These are phyloP conservation scores for Leptodontidium sp. DNA, from an alignment of 2,329 filamentous ascomycete genomes.

Conservation along the genomic window DNA sequence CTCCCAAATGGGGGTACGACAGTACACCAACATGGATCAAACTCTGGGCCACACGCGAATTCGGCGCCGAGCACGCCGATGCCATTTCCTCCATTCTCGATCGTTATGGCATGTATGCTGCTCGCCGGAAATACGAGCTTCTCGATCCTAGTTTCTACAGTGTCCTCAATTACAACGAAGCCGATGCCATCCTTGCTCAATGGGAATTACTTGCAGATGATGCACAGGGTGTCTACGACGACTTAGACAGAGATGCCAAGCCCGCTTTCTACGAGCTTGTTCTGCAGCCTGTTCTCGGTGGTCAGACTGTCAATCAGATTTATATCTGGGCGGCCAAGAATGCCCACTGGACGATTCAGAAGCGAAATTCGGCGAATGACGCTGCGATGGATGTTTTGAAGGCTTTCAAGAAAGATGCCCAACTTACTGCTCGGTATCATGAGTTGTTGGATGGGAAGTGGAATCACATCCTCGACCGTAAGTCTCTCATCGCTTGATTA, in stretches of 20 bases:
- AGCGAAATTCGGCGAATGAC: slow-evolving; percentile 63
- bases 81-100: slow-evolving; percentile 61
- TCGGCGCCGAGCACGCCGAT: slow-evolving; percentile 56
- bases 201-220: slow-evolving; percentile 62
- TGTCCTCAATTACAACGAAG: slow-evolving; percentile 70
- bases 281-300: slow-evolving; percentile 66
- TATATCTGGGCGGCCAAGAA: slow-evolving; percentile 60
- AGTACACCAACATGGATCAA: slow-evolving; percentile 64
- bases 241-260: slow-evolving; percentile 57
- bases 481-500: slow-evolving; percentile 29
- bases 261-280: slow-evolving; percentile 70
- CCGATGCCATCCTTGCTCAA: slow-evolving; percentile 62
- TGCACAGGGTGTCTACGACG: slow-evolving; percentile 64
- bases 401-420: slow-evolving; percentile 64
- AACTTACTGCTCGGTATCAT: slow-evolving; percentile 65
- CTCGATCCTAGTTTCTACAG: slow-evolving; percentile 66
- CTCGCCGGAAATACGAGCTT: slow-evolving; percentile 68
- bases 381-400: slow-evolving; percentile 60
- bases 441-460: slow-evolving; percentile 67
- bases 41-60: slow-evolving; percentile 65
- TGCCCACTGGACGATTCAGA: slow-evolving; percentile 61
- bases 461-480: slow-evolving; percentile 67
- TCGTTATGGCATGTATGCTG: slow-evolving; percentile 64
- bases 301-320: slow-evolving; percentile 63
- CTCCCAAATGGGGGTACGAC: slow-evolving; percentile 62